These are phyloP conservation scores for Mortierella sp. DNA, from an alignment of 371 early-diverging fungal species.

Conservation along the genomic window DNA sequence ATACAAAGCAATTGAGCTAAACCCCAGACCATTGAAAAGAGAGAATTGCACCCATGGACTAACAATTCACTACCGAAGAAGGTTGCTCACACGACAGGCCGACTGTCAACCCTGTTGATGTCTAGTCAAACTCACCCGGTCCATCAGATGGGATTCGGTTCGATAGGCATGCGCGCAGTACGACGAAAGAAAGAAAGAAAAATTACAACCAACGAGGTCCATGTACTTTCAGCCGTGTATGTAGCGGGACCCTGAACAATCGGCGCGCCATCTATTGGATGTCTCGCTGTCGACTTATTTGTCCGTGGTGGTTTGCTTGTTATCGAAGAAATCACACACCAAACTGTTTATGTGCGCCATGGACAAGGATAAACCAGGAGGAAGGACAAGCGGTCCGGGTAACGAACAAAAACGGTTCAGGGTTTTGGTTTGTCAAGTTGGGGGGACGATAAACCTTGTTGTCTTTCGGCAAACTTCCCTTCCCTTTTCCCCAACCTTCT, in stretches of 20 bases:
- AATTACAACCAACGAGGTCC: too few species aligned
- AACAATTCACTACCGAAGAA: too few species aligned
- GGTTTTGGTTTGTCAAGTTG: background rate
- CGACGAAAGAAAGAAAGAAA: too few species aligned
- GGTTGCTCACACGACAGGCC: too few species aligned
- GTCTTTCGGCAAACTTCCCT: background rate
- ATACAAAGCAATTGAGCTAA: too few species aligned
- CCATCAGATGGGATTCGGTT: too few species aligned
- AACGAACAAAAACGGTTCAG: background rate
- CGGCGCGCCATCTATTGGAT: background rate
- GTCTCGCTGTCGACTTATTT: background rate
- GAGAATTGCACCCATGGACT: too few species aligned
- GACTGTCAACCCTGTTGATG: too few species aligned
- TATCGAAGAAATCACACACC: background rate
- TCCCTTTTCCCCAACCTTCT: background rate
- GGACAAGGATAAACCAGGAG: background rate
- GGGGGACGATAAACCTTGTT: background rate
- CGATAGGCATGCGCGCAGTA: too few species aligned
- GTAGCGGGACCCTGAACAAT: slow-evolving; percentile 6
- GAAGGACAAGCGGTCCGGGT: background rate
- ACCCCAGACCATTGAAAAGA: too few species aligned
- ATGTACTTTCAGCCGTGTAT: background rate
- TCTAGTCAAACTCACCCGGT: too few species aligned
- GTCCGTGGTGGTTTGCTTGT: background rate
- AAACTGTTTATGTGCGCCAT: background rate